Conservation (phyloP, 1,284 basidiomycete genomes). For the Lignosus rhinocerotis region DNA sequence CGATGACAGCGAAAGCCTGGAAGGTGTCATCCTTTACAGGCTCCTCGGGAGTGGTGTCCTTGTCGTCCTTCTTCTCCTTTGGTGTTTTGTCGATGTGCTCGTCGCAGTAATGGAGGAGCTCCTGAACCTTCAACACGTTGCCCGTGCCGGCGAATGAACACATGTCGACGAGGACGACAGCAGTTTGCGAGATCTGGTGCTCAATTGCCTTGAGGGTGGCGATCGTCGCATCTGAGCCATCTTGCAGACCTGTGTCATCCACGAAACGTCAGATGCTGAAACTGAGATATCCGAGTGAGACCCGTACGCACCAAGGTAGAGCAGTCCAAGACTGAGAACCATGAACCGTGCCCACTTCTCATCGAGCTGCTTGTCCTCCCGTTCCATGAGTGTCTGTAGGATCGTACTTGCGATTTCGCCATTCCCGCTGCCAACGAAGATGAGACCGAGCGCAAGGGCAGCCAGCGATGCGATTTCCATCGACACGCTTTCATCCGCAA, state of each 20-base stretch:
- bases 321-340: conserved; percentile 85
- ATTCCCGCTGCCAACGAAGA: conserved; percentile 94
- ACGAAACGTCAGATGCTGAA: background rate
- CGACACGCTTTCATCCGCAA: conserved; percentile 78
- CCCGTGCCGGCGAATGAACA: conserved; percentile 96
- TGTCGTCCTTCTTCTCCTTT: conserved; percentile 57
- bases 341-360: conserved; percentile 96
- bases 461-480: conserved; percentile 92
- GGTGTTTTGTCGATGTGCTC: conserved; percentile 79
- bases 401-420: conserved; percentile 92
- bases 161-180: conserved; percentile 91
- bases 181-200: conserved; percentile 89
- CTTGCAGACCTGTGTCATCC: conserved; percentile 70
- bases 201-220: conserved; percentile 96
- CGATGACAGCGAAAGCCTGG: conserved; percentile 93
- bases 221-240: conserved; percentile 92
- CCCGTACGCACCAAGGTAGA: conserved; percentile 78
- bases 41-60: conserved; percentile 57
- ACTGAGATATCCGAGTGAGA: background rate
- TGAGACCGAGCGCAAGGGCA: conserved; percentile 89
- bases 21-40: conserved; percentile 74
- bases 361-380: conserved; percentile 74
- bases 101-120: conserved; percentile 91
- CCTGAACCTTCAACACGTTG: conserved; percentile 93
- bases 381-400: conserved; percentile 91